Base-by-base conservation (phyloP, 495 filamentous ascomycete species). In the Aspergillus asperescens region DNA sequence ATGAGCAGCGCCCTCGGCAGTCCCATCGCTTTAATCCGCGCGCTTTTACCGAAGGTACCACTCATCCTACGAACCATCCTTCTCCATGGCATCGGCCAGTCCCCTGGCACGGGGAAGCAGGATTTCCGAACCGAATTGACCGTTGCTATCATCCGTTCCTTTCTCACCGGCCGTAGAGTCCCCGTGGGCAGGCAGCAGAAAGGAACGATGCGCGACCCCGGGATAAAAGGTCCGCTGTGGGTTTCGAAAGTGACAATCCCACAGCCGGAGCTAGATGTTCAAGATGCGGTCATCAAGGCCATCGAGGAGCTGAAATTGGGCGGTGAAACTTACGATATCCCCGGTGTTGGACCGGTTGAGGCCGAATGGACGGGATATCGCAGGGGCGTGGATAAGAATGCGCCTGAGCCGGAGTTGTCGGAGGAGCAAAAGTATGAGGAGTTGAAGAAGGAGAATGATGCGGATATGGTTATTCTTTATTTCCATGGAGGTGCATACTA, bases 401-500 rank as follows among this genome's bases (percentile, higher is more conserved):
- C 75, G 5, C 68, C 68, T 7, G 73, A 77, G 45, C 82, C 82
- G 0, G 71, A 76, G 4, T 74, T 88, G 24, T 76, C 82, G 1
- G 87, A 95, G 58, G 69, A 74, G 44, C 76, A 84, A 55, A 89
- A 88, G 60, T 96, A 89, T 65, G 69, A 69, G 42, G 75, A 77
- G 43, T 63, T 96, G 70, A 84, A 87, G 73, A 79, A 77, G 57
- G 90, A 94, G 37, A 76, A 81, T 22, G 77, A 66, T 8, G 80
- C 73, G 19, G 74, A 81, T n/a, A 78, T 79, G 28, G 90, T 88
- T 0, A 67, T 95, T 1, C 71, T 96, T 23, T 95, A 89, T 62
- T 84, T 96, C 64, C 92, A 97, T 63, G 92, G 92, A 37, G 92
- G 92, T 25, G 89, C 84, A n/a, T 86, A 87, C 69, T 90, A 70